Evolutionary conservation across 352 stramenopile species (phyloP).

Genomic region (Pythium oligandrum): DNA sequence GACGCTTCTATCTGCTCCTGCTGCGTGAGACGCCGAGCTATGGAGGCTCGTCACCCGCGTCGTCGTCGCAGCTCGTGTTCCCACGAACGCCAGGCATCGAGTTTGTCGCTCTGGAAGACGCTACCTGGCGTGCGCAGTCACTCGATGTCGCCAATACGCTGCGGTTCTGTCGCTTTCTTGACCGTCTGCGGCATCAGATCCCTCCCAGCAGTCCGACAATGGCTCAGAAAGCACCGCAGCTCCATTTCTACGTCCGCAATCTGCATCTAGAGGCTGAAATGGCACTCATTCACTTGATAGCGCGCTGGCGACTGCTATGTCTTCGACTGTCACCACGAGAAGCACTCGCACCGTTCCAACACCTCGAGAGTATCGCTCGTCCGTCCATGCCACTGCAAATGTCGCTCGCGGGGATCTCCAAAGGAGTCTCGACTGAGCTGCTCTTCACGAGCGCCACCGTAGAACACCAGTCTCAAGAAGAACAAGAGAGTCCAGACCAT

Average conservation of each 20-base stretch:
- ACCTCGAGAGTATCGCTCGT: constrained; percentile 18
- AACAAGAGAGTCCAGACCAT: not conserved
- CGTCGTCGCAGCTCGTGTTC: constrained; percentile 11
- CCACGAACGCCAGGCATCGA: constrained; percentile 30
- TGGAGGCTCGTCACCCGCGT: constrained; percentile 1
- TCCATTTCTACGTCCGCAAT: constrained; percentile 52
- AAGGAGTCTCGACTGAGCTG: constrained; percentile 14
- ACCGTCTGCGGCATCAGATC: constrained; percentile 8
- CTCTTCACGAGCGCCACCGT: constrained; percentile 3
- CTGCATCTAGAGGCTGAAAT: constrained; percentile 30
- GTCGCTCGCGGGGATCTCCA: constrained; percentile 17
- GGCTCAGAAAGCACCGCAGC: not conserved
- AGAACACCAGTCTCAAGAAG: not conserved
- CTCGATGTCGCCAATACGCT: constrained; percentile 41
- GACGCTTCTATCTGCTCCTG: constrained; percentile 50
- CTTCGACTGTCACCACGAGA: constrained; percentile 40
- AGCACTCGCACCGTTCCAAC: constrained; percentile 48
- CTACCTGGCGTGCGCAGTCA: constrained; percentile 10
- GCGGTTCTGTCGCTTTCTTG: constrained; percentile 51
- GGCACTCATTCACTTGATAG: constrained; percentile 45
- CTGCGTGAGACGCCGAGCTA: constrained; percentile 26
- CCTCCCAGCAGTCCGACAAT: not conserved
- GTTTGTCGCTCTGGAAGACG: constrained; percentile 22
- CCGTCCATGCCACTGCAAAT: constrained; percentile 3
- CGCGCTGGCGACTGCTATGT: constrained; percentile 51